Conservation (phyloP, 2,329 filamentous ascomycete species). For the Beauveria pseudobassiana region DNA sequence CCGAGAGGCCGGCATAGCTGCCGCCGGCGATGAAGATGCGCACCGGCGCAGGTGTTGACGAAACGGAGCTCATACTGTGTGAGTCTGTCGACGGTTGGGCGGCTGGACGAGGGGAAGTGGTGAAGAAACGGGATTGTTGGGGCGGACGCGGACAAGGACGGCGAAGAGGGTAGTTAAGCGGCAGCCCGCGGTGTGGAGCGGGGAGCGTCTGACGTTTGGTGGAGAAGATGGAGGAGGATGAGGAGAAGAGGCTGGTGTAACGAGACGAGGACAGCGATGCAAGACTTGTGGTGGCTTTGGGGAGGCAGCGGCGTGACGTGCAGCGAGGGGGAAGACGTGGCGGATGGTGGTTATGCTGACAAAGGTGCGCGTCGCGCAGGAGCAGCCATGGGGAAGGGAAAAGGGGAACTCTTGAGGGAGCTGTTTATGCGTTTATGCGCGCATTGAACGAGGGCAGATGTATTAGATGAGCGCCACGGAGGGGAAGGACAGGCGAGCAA, state of each 20-base stretch:
- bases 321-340: not conserved
- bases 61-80: conserved; percentile 24
- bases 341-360: not conserved
- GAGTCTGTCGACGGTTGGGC: not conserved
- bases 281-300: not conserved
- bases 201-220: not conserved
- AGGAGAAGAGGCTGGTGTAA: not conserved
- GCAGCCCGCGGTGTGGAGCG: not conserved
- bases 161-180: not conserved
- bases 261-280: not conserved
- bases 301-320: not conserved
- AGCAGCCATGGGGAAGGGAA: not conserved
- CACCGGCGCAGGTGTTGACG: conserved; percentile 29
- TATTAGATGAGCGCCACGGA: not conserved
- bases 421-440: not conserved
- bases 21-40: conserved; percentile 62
- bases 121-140: not conserved
- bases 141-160: not conserved
- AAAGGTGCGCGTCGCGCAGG: not conserved
- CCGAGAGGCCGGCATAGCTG: conserved; percentile 63
- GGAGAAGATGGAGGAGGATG: not conserved
- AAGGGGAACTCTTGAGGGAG: not conserved
- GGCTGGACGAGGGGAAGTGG: not conserved
- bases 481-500: not conserved
- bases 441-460: not conserved